Conservation (phyloP, 345 rosid species). For the Cardamine occulta region DNA sequence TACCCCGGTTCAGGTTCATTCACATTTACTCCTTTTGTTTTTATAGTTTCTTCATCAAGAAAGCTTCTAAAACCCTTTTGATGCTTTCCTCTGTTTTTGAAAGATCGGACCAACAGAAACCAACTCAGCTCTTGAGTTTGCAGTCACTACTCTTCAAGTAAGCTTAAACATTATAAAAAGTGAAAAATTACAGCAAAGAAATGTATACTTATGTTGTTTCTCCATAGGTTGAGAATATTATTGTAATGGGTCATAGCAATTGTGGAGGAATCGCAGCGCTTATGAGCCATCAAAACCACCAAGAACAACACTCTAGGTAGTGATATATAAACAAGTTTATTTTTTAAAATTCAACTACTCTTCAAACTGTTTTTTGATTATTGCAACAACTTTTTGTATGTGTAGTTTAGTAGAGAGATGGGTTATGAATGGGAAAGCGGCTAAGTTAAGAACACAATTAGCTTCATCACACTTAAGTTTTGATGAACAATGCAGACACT, state of each 20-base stretch:
- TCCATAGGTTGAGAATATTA: conserved; percentile 78
- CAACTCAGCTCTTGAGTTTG: conserved; percentile 92
- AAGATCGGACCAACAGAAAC: conserved; percentile 94
- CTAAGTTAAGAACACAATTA: conserved; percentile 67
- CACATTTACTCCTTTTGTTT: not conserved
- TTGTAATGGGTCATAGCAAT: conserved; percentile 83
- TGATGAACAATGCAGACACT: conserved; percentile 80
- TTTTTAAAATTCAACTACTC: not conserved
- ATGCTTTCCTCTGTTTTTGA: conserved; percentile 14
- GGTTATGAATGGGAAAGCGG: conserved; percentile 75
- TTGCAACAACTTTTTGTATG: not conserved
- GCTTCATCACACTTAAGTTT: conserved; percentile 66
- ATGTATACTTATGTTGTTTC: conserved; percentile 6
- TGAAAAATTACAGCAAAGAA: conserved; percentile 8
- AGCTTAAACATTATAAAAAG: conserved; percentile 30
- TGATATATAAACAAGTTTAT: not conserved
- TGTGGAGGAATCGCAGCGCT: conserved; percentile 91
- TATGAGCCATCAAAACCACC: conserved; percentile 74
- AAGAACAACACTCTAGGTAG: conserved; percentile 64
- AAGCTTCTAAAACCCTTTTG: conserved; percentile 1
- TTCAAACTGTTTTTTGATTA: not conserved
- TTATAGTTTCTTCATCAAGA: not conserved
- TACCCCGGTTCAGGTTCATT: conserved; percentile 70
- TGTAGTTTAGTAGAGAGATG: conserved; percentile 78
- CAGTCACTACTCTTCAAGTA: conserved; percentile 75